Base-by-base conservation (phyloP, 192 early-diverging fungal species). In the Spinellus fusiger region DNA sequence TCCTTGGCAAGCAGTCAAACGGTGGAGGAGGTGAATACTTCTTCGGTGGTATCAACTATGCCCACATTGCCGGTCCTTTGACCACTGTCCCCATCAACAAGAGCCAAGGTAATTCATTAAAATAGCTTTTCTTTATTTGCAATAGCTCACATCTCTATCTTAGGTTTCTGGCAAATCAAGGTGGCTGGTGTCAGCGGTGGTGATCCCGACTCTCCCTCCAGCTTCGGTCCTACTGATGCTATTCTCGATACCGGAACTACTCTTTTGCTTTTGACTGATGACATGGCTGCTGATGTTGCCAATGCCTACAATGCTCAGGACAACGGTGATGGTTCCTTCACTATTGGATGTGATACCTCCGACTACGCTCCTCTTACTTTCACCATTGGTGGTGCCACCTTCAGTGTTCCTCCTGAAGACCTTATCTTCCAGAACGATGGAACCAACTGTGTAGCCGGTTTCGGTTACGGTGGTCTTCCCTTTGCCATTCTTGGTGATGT, bases 401-500 rank as follows among this genome's bases (percentile, higher is more conserved):
- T 71, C 56, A 64, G 68, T 20, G 63, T 77, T 16, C 68, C 76
- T 27, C 62, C 66, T 26, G 65, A 62, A 6, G 73, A 74, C 15
- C 56, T 77, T 23, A 66, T 73, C 31, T 77, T 65, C 16, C 63
- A 73, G 22, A 28, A 59, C 12, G 32, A 50, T 8, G 47, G 35
- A 1, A 32, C 37, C 35, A 64, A 32, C n/a, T 32, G 62, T 26
- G 25, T 50, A 29, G 63, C 63, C 25, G 67, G 73, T 50, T 59
- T 75, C 49, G 69, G 66, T 51, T 69, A 70, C 46, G 65, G 59
- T 40, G 49, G 66, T 44, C 51, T 69, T 16, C 54, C 53, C 3
- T 68, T 74, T 53, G 63, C 68, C 22, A 89, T 89, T 52, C 67
- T 89, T 25, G 86, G 86, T 38, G 84, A 86, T 64, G 69, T 83